Conservation (phyloP, 2,329 filamentous ascomycete species). For the Phialocephala sp. region DNA sequence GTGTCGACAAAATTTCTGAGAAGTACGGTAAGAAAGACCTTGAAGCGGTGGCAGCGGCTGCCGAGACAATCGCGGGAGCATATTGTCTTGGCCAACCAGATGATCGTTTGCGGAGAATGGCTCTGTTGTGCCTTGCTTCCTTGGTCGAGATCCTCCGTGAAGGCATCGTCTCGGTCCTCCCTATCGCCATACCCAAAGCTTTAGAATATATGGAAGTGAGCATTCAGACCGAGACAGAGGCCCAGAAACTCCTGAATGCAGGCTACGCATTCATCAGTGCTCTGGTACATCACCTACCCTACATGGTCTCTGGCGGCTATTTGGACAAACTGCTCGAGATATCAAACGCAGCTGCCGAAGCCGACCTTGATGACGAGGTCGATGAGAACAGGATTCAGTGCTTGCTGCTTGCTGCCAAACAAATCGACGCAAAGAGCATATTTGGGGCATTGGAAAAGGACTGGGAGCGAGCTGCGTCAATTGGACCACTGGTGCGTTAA, state of each 20-base stretch:
- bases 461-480: conserved; percentile 68
- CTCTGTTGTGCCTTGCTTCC: conserved; percentile 87
- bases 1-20: conserved; percentile 90
- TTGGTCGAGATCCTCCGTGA: conserved; percentile 88
- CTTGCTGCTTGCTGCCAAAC: conserved; percentile 75
- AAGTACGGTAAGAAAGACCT: conserved; percentile 94
- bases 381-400: conserved; percentile 71
- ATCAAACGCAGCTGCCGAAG: conserved; percentile 73
- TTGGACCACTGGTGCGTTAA: conserved; percentile 65
- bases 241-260: conserved; percentile 77
- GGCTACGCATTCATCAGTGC: conserved; percentile 80
- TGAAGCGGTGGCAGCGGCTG: conserved; percentile 75
- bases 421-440: conserved; percentile 77
- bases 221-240: conserved; percentile 56
- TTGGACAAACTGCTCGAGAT: conserved; percentile 74
- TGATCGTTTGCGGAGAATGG: conserved; percentile 76
- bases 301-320: conserved; percentile 81
- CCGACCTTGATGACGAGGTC: conserved; percentile 64
- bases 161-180: conserved; percentile 82
- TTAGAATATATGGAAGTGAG: conserved; percentile 74
- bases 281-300: conserved; percentile 82
- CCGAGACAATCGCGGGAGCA: conserved; percentile 75
- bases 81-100: conserved; percentile 79
- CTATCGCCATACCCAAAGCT: conserved; percentile 73
- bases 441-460: conserved; percentile 75